Base-by-base conservation (phyloP, 805 yeast genomes). In the Saccharomycopsis babjevae region DNA sequence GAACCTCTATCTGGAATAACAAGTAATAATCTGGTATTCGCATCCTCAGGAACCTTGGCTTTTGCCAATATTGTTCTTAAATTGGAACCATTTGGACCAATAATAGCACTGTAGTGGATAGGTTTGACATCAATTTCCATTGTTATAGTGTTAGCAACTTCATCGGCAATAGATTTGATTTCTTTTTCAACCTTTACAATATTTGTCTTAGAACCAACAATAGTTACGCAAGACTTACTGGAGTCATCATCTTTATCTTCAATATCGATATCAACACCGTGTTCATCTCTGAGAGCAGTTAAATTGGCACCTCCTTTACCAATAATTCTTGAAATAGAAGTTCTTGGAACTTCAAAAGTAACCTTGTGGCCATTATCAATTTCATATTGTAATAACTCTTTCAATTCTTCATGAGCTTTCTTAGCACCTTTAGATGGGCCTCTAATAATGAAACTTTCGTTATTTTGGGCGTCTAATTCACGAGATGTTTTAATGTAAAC, bases 391-490 rank as follows among this genome's bases (percentile, higher is more conserved):
- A 89, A 77, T 64, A 96, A 79, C 61, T 91, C 97, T 67, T 81
- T 79, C 69, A 96, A 76, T 76, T 92, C 97, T 64, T 85, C 92
- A 70, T 83, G 83, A 39, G 96, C 96, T 71, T 85, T 84, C 39
- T 83, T 79, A 39, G 88, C 98, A 67, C 93, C 94, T 73, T 85
- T 86, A 30, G 97, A 88, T 57, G 97, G 96, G 60, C 97, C 97
- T 68, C 85, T 84, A 62, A 93, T 80, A 36, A 79, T 76, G 50
- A 81, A 77, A 50, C 87, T 84, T 67, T 88, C 94, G 61, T 76
- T 77, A 43, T 76, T 77, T 40, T 79, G 77, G 1, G 77, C 71
- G 65, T 77, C 79, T 25, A 18, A 38, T 50, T 74, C 70, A 64
- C 79, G 73, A 40, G 96, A 96, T 79, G 94, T 90, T 68, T 82